These are phyloP conservation scores for Penicillium sp. DNA, from an alignment of 2,329 filamentous ascomycete genomes.

Conservation along the genomic window DNA sequence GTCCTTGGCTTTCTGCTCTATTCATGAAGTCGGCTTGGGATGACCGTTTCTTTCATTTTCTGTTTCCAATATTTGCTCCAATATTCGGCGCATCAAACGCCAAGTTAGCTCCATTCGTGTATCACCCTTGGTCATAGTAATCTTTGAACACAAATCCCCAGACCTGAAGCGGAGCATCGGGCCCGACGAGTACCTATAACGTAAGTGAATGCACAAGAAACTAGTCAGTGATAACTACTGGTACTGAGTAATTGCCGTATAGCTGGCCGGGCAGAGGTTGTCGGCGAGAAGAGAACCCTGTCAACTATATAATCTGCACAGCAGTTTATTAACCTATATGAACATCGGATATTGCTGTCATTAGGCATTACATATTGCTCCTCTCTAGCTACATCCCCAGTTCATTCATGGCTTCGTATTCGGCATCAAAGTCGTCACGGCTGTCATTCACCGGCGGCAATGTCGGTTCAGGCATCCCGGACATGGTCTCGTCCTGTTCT, in stretches of 20 bases:
- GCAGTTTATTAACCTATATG: not conserved
- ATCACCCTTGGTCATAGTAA: not conserved
- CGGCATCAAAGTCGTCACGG: constrained; percentile 51
- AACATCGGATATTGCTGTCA: constrained; percentile 5
- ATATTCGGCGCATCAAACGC: constrained; percentile 5
- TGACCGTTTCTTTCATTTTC: not conserved
- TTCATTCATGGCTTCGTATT: constrained; percentile 61
- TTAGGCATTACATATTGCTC: not conserved
- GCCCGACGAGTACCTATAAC: not conserved
- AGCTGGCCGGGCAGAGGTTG: too few relatives aligned
- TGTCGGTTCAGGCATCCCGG: constrained; percentile 1
- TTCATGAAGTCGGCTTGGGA: not conserved
- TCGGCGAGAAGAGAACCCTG: not conserved
- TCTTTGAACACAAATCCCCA: not conserved
- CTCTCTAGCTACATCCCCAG: constrained; percentile 18
- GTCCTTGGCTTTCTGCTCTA: not conserved
- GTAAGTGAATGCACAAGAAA: not conserved
- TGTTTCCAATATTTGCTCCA: not conserved
- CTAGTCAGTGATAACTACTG: not conserved
- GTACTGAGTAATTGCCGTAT: not conserved
- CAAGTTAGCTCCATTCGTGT: constrained; percentile 3
- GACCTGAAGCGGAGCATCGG: not conserved
- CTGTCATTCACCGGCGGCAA: not conserved
- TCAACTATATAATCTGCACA: not conserved
- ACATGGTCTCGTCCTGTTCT: constrained; percentile 38